Conservation (phyloP, 139 green algal genomes). For the Yamagishiella unicocca region DNA sequence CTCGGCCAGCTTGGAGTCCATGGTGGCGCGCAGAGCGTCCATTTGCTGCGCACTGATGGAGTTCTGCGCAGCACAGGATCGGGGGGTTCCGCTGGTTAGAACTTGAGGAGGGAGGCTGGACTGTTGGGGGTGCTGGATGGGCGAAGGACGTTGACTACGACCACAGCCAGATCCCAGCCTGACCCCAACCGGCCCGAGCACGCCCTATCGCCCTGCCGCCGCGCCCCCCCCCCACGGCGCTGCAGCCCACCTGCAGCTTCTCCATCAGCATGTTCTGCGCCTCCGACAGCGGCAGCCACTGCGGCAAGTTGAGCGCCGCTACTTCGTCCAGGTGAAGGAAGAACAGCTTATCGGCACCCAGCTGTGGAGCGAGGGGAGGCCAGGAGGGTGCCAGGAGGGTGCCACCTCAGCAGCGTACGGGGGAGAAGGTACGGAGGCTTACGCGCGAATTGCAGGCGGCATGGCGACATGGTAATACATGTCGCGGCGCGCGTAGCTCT, state of each 20-base stretch:
- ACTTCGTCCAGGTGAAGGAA: slow-evolving; percentile 81
- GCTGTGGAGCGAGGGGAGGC: slow-evolving; percentile 40
- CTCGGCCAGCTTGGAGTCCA: slow-evolving; percentile 17
- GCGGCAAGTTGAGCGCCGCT: slow-evolving; percentile 69
- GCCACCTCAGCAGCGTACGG: too few species aligned
- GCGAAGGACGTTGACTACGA: too few species aligned
- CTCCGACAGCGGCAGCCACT: slow-evolving; percentile 85
- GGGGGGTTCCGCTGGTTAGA: too few species aligned
- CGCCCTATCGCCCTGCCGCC: not conserved
- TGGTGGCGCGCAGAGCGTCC: slow-evolving; percentile 31
- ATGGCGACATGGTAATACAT: too few species aligned
- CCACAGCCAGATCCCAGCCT: too few species aligned
- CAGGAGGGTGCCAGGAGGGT: too few species aligned
- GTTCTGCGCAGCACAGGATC: slow-evolving; percentile 2
- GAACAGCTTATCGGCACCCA: slow-evolving; percentile 96
- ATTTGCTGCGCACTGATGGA: slow-evolving; percentile 34
- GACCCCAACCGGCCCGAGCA: too few species aligned
- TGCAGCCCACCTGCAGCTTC: slow-evolving; percentile 54
- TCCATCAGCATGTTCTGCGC: slow-evolving; percentile 78
- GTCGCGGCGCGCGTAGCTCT: too few species aligned
- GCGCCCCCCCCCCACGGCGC: not conserved
- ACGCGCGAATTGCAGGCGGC: too few species aligned
- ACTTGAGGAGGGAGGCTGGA: too few species aligned
- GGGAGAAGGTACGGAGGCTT: too few species aligned
- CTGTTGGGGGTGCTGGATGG: too few species aligned